A percentile compares a stretch with the other conserved stretches of the same genome.
These are phyloP conservation scores for Grosmannia penicillata DNA, from an alignment of 2,329 filamentous ascomycete genomes.

Conservation along the genomic window DNA sequence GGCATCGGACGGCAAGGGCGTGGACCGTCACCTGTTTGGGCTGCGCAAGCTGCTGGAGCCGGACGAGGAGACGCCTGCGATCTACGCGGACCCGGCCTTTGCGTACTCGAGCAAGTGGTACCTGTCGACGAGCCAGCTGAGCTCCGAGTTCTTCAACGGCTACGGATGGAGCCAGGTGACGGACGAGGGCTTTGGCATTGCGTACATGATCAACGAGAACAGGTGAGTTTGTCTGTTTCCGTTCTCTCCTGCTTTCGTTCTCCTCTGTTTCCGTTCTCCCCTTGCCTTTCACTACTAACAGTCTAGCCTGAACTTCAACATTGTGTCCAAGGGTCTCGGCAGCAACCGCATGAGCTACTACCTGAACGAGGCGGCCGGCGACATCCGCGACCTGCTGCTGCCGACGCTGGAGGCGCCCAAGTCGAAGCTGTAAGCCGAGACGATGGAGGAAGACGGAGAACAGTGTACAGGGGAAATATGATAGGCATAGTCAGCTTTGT, in stretches of 20 bases:
- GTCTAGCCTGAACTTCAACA: constrained; percentile 84
- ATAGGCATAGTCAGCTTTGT: too few relatives aligned
- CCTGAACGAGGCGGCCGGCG: constrained; percentile 81
- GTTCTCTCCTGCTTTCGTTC: neutral
- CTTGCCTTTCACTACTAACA: neutral
- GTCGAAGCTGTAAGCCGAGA: constrained; percentile 34
- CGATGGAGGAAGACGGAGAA: neutral
- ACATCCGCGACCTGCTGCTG: constrained; percentile 75
- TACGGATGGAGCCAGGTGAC: constrained; percentile 99
- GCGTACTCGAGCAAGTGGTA: constrained; percentile 79
- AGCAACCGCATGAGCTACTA: constrained; percentile 91
- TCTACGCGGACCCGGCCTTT: constrained; percentile 81
- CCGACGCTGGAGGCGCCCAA: constrained; percentile 68
- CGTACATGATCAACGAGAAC: constrained; percentile 99
- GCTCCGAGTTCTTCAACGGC: constrained; percentile 95
- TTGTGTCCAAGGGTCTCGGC: constrained; percentile 85
- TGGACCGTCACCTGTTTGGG: constrained; percentile 93
- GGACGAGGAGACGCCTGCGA: constrained; percentile 64
- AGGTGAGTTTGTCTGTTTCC: constrained; percentile 39
- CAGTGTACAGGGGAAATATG: neutral
- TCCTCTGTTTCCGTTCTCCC: neutral
- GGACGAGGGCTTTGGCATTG: constrained; percentile 89
- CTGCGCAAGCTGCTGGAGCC: constrained; percentile 78
- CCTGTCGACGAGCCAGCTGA: constrained; percentile 77
- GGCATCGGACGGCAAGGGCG: constrained; percentile 82